A percentile compares a stretch with the other conserved stretches of the same genome.
phyloP scores from a whole-genome alignment of 345 rosid species.

The Turnera subulata region DNA sequence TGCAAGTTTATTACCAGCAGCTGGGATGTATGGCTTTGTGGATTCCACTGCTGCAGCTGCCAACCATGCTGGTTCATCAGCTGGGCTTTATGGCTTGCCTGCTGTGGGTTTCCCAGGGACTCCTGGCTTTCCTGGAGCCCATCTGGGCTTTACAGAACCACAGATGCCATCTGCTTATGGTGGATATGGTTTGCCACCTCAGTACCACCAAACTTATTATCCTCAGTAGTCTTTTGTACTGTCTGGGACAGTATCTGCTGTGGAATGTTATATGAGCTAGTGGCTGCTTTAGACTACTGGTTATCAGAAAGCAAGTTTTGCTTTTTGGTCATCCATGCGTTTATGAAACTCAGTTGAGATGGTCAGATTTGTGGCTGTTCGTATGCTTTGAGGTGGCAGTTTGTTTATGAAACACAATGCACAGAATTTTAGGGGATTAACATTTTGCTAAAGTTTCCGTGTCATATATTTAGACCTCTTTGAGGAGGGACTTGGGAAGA shows the following conservation, averaged over 20 bases:
- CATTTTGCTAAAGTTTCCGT: not conserved
- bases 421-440: too few species aligned
- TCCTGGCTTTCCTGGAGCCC: constrained; percentile 28
- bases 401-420: not conserved
- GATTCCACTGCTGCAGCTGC: constrained; percentile 26
- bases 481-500: too few species aligned
- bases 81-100: constrained; percentile 32
- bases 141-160: constrained; percentile 26
- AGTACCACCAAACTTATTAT: constrained; percentile 45
- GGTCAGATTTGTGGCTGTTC: not conserved
- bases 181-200: constrained; percentile 44
- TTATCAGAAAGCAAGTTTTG: constrained; percentile 12
- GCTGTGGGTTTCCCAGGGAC: constrained; percentile 29
- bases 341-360: not conserved
- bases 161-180: constrained; percentile 36
- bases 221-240: constrained; percentile 32
- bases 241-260: constrained; percentile 2
- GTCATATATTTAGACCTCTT: too few species aligned
- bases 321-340: constrained; percentile 1
- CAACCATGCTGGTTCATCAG: constrained; percentile 39
- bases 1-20: constrained; percentile 30
- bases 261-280: constrained; percentile 8
- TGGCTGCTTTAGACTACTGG: constrained; percentile 2
- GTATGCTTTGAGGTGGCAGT: not conserved
- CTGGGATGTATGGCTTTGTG: constrained; percentile 36